These are phyloP conservation scores for Vigna reflexopilosa DNA, from an alignment of 306 rosid species.

Conservation along the genomic window DNA sequence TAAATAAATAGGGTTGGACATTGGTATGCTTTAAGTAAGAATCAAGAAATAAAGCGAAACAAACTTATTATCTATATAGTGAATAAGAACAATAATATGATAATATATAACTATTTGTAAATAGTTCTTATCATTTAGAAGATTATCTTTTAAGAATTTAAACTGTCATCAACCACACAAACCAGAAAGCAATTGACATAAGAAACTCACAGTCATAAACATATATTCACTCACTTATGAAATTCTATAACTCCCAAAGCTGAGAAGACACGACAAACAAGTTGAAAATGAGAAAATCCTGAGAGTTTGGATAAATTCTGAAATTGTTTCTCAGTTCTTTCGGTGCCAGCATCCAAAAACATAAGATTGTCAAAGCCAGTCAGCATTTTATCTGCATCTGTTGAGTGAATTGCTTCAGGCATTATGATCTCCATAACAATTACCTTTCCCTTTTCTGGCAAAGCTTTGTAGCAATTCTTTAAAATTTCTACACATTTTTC, in stretches of 20 bases:
- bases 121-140: no score
- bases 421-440: background rate
- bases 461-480: conserved; percentile 38
- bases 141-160: no score
- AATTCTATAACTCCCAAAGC: background rate
- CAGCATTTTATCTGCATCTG: background rate
- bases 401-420: background rate
- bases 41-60: no score
- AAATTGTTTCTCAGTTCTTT: background rate
- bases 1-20: no score
- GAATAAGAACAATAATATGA: no score
- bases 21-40: no score
- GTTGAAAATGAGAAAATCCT: background rate
- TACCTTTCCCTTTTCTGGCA: conserved; percentile 2
- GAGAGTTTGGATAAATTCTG: background rate
- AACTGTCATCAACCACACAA: no score
- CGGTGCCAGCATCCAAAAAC: background rate
- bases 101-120: no score
- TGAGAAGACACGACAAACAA: background rate
- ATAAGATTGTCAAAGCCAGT: background rate
- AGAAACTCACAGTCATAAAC: no score
- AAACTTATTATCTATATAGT: no score
- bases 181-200: no score
- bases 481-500: conserved; percentile 36
- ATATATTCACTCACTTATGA: background rate